Base-by-base conservation (phyloP, 768 basidiomycete species). In the Baorangia bicolor region DNA sequence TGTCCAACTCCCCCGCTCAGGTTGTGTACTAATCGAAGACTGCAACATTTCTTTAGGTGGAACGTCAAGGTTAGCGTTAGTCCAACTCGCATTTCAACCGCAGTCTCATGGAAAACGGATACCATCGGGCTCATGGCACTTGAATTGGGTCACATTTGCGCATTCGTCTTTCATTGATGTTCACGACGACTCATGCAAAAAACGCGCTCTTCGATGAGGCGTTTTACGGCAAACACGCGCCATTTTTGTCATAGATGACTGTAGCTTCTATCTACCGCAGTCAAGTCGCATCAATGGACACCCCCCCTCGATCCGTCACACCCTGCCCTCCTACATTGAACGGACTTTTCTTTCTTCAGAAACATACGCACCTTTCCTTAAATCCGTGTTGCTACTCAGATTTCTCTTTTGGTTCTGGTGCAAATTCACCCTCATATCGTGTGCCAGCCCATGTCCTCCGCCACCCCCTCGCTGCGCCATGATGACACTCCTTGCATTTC, bases 401-500 rank as follows among this genome's bases (percentile, higher is more conserved):
- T 39, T 55, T 49, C 27, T 31, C 27, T 20, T 47, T 18, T 25
- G 12, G 40, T 37, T 51, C 39, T 31, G 43, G n/a, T n/a, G 5
- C 38, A 35, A 56, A 57, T 58, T 49, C 64, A 28, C 60, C 41
- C 23, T 46, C 56, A 45, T 44, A 39, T 56, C 49, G 5, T 34
- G 44, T 41, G 35, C 27, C 44, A 40, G 28, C 35, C 25, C 35
- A 42, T n/a, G 46, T 40, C 38, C 46, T 38, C 51, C 27, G 23
- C 42, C 49, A 46, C 38, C 31, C 33, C 38, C 25, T 31, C 38
- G 18, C 54, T 57, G 56, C 62, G 55, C 44, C 23, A n/a, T 58
- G 53, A 56, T 61, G 56, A 35, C 25, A 48, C 40, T 41, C 42
- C 51, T 31, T 56, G 20, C 52, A 68, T 68, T 59, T 64, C 67